These are phyloP conservation scores for Rubroboletus pulcherrimus DNA, from an alignment of 768 basidiomycete genomes.

Conservation along the genomic window DNA sequence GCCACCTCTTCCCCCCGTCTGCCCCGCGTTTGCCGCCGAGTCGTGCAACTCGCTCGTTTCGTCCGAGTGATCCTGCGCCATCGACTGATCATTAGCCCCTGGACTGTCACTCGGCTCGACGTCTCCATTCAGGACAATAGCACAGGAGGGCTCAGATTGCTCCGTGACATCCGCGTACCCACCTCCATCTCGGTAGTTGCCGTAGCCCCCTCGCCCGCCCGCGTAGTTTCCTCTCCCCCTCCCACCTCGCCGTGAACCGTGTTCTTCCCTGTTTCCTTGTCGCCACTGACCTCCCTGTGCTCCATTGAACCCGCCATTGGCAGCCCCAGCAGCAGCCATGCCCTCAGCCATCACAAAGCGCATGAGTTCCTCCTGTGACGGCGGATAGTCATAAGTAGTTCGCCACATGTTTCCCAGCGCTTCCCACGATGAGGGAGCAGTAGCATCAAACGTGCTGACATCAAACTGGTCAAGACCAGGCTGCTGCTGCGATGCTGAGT, in stretches of 20 bases:
- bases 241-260: slow-evolving; percentile 37
- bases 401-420: slow-evolving; percentile 76
- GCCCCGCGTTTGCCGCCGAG: not conserved
- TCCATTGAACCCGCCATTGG: slow-evolving; percentile 13
- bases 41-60: not conserved
- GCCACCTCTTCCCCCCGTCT: slow-evolving; percentile 28
- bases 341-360: slow-evolving; percentile 55
- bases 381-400: slow-evolving; percentile 60
- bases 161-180: slow-evolving; percentile 29
- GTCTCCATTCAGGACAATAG: slow-evolving; percentile 55
- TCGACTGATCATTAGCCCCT: not conserved
- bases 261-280: slow-evolving; percentile 24
- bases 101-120: slow-evolving; percentile 20
- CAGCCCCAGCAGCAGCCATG: slow-evolving; percentile 18
- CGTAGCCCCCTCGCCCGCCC: slow-evolving; percentile 35
- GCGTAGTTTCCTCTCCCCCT: slow-evolving; percentile 37
- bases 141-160: slow-evolving; percentile 44
- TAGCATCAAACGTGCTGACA: slow-evolving; percentile 68
- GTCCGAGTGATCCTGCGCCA: not conserved
- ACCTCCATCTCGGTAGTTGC: slow-evolving; percentile 46
- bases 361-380: slow-evolving; percentile 75
- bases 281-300: slow-evolving; percentile 25
- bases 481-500: slow-evolving; percentile 38
- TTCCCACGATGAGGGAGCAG: slow-evolving; percentile 74
- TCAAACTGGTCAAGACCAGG: slow-evolving; percentile 67